Conservation (phyloP, 495 filamentous ascomycete species). For the Lasiosphaeris hirsuta region DNA sequence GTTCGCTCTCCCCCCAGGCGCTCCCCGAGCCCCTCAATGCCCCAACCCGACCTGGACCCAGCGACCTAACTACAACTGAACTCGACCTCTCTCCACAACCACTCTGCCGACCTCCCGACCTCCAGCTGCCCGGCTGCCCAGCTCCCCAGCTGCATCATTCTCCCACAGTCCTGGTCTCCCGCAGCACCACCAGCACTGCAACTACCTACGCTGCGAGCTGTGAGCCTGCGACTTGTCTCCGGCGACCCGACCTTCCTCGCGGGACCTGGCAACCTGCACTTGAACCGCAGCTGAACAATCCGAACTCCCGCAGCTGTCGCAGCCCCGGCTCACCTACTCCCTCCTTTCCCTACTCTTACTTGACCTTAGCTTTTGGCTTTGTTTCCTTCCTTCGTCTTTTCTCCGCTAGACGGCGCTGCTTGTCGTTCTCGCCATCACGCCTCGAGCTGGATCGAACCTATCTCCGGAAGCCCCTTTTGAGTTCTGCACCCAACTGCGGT, state of each 20-base stretch:
- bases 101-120: neutral
- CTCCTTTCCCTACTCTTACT: too few species aligned
- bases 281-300: too few species aligned
- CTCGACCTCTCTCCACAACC: neutral
- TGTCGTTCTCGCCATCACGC: neutral
- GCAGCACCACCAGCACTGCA: neutral
- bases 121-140: neutral
- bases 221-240: neutral
- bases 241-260: neutral
- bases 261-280: too few species aligned
- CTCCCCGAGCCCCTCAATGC: neutral
- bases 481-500: neutral
- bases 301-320: too few species aligned
- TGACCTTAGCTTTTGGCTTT: too few species aligned
- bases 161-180: neutral
- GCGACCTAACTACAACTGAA: neutral
- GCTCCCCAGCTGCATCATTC: slow-evolving; percentile 7
- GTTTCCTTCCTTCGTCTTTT: too few species aligned
- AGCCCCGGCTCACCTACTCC: too few species aligned
- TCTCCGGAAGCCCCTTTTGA: too few species aligned
- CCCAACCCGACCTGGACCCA: too few species aligned
- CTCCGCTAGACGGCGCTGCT: too few species aligned
- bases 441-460: neutral
- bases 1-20: slow-evolving; percentile 1
- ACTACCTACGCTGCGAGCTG: neutral